A percentile compares a stretch with the other conserved stretches of the same genome.
These are phyloP conservation scores for Cryptococcus jaspeensis DNA, from an alignment of 1,284 basidiomycete species.

Conservation along the genomic window DNA sequence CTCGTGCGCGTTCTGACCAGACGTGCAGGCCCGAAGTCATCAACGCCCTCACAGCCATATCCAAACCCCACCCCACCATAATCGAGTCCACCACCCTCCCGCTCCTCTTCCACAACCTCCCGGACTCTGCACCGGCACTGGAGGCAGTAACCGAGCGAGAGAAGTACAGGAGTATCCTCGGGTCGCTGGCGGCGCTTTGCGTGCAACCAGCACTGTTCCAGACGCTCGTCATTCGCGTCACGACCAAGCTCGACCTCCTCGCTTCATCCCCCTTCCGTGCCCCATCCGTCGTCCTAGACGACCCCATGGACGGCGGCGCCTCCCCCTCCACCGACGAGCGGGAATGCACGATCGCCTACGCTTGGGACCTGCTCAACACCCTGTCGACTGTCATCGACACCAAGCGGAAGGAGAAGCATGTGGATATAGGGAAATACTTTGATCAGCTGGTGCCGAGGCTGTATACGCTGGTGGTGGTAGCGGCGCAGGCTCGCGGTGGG, in stretches of 20 bases:
- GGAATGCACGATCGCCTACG: slow-evolving; percentile 71
- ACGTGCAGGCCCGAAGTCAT: slow-evolving; percentile 63
- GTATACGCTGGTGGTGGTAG: slow-evolving; percentile 67
- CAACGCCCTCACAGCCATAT: slow-evolving; percentile 66
- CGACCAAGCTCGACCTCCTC: slow-evolving; percentile 70
- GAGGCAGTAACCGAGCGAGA: slow-evolving; percentile 61
- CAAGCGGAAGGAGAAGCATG: slow-evolving; percentile 65
- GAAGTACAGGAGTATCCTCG: slow-evolving; percentile 68
- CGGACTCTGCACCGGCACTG: slow-evolving; percentile 62
- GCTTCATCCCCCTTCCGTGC: slow-evolving; percentile 28
- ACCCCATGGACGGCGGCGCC: slow-evolving; percentile 7
- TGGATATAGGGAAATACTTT: slow-evolving; percentile 74
- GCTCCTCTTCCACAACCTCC: slow-evolving; percentile 70
- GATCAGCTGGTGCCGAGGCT: slow-evolving; percentile 70
- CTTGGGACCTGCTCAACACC: slow-evolving; percentile 73
- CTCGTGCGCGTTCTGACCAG: slow-evolving; percentile 1
- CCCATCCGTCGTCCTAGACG: slow-evolving; percentile 8
- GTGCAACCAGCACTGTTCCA: slow-evolving; percentile 76
- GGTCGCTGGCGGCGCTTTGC: slow-evolving; percentile 73
- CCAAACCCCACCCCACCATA: slow-evolving; percentile 62
- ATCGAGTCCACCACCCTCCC: slow-evolving; percentile 77
- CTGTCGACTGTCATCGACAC: slow-evolving; percentile 62
- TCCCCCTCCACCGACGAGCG: slow-evolving; percentile 15
- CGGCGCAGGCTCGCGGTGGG: slow-evolving; percentile 33
- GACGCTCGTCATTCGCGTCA: slow-evolving; percentile 73